Evolutionary conservation across 225 moss, liverwort and hornwort species (phyloP).

Genomic region (Neckera pumila): DNA sequence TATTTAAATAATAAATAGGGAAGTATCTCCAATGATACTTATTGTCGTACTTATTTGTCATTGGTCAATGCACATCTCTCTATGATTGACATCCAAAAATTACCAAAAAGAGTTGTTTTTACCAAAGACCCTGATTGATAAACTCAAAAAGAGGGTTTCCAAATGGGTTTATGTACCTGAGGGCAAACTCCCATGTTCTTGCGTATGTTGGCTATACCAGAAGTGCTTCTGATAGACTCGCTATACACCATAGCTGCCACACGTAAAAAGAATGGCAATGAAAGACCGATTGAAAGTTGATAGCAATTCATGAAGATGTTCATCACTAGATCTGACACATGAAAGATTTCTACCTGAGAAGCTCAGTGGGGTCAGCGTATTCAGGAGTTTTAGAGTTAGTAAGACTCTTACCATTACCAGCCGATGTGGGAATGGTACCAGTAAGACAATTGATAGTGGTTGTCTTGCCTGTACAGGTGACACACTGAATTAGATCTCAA

Average conservation of each 20-base stretch:
- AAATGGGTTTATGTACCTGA: slow-evolving; percentile 36
- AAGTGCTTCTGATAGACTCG: slow-evolving; percentile 68
- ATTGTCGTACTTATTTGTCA: not conserved
- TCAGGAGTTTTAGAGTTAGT: not conserved
- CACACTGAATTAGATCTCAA: not conserved
- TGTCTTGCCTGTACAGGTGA: slow-evolving; percentile 57
- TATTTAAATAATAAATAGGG: not conserved
- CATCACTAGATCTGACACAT: not conserved
- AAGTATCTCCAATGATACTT: not conserved
- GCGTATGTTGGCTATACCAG: slow-evolving; percentile 49
- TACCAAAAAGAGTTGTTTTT: not conserved
- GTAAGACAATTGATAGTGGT: slow-evolving; percentile 95
- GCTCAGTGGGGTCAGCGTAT: not conserved
- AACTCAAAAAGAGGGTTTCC: not conserved
- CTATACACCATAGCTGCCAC: slow-evolving; percentile 72
- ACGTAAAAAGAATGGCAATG: not conserved
- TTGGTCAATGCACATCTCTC: not conserved
- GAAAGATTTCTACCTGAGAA: not conserved
- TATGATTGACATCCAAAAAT: not conserved
- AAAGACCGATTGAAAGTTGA: not conserved
- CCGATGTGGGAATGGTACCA: slow-evolving; percentile 79
- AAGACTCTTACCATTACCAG: slow-evolving; percentile 61
- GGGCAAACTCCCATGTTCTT: slow-evolving; percentile 84
- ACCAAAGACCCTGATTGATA: not conserved
- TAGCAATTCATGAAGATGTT: not conserved